These are phyloP conservation scores for Magnusiomyces suaveolens DNA, from an alignment of 1,139 yeast species.

Conservation along the genomic window DNA sequence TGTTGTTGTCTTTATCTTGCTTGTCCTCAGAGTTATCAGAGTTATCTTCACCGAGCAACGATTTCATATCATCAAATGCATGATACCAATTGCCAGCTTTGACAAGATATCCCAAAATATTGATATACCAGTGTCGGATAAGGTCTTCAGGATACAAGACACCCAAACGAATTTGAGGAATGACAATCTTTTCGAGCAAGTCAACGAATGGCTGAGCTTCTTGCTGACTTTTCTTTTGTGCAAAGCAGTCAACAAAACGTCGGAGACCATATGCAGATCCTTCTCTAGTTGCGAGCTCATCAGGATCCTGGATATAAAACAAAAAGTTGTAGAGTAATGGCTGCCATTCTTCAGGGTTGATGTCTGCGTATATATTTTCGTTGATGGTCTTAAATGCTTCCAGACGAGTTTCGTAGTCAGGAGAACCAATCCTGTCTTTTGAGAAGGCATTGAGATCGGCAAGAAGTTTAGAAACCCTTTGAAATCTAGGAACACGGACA, in stretches of 20 bases:
- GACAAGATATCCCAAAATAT: slow-evolving; percentile 57
- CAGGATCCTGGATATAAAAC: slow-evolving; percentile 65
- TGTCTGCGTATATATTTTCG: slow-evolving; percentile 39
- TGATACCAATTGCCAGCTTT: slow-evolving; percentile 18
- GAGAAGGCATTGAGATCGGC: slow-evolving; percentile 64
- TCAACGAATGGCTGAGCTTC: slow-evolving; percentile 29
- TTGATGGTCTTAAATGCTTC: slow-evolving; percentile 58
- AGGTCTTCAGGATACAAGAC: slow-evolving; percentile 54
- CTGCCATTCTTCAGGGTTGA: slow-evolving; percentile 60
- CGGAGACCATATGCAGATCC: slow-evolving; percentile 62
- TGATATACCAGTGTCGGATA: slow-evolving; percentile 62
- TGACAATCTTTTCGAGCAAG: slow-evolving; percentile 45
- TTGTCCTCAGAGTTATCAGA: slow-evolving; percentile 36
- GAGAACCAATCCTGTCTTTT: slow-evolving; percentile 51
- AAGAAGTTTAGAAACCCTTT: slow-evolving; percentile 43
- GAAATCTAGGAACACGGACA: slow-evolving; percentile 38
- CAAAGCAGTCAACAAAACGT: slow-evolving; percentile 49
- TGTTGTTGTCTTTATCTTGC: slow-evolving; percentile 47
- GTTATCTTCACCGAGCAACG: slow-evolving; percentile 45
- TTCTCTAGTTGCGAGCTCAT: slow-evolving; percentile 71
- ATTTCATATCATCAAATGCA: slow-evolving; percentile 52
- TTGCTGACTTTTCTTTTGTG: slow-evolving; percentile 18
- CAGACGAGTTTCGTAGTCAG: slow-evolving; percentile 70
- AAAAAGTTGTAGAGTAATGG: slow-evolving; percentile 65
- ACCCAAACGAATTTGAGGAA: slow-evolving; percentile 64